Conservation (phyloP, 2,329 filamentous ascomycete species). For the Juglanconis oblonga region DNA sequence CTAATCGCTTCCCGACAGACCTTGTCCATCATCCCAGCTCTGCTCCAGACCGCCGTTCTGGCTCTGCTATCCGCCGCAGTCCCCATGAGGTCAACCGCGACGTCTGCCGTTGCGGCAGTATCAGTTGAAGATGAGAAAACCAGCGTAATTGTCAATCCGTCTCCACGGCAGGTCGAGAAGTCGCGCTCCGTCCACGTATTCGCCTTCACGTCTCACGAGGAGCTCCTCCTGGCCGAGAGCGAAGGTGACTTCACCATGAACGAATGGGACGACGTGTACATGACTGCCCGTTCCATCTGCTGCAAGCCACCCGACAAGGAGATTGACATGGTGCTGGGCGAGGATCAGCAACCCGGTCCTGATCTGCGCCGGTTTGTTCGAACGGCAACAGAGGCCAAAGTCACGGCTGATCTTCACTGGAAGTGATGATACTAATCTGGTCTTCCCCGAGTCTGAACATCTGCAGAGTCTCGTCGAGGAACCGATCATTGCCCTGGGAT, state of each 20-base stretch:
- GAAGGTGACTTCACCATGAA: conserved; percentile 73
- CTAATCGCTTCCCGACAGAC: conserved; percentile 50
- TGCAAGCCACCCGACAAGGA: conserved; percentile 38
- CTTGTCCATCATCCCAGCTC: conserved; percentile 73
- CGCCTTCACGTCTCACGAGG: conserved; percentile 71
- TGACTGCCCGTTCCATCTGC: conserved; percentile 65
- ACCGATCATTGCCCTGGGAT: not conserved
- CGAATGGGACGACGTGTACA: conserved; percentile 71
- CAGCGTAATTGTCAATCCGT: conserved; percentile 57
- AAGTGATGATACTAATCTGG: conserved; percentile 36
- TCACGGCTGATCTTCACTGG: conserved; percentile 55
- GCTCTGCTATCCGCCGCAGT: conserved; percentile 80
- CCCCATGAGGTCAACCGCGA: conserved; percentile 71
- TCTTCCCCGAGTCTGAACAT: not conserved
- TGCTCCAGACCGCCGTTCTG: conserved; percentile 76
- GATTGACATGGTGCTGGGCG: conserved; percentile 43
- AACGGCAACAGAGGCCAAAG: conserved; percentile 55
- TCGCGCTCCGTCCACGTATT: conserved; percentile 78
- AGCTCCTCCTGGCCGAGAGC: conserved; percentile 76
- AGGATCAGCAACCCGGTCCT: conserved; percentile 39
- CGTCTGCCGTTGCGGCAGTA: conserved; percentile 60
- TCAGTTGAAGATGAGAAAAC: conserved; percentile 33
- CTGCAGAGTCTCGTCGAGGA: not conserved
- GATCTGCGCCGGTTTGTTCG: conserved; percentile 60
- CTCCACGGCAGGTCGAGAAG: conserved; percentile 56